Base-by-base conservation (phyloP, 2,329 filamentous ascomycete species). In the Colletotrichum sp. region DNA sequence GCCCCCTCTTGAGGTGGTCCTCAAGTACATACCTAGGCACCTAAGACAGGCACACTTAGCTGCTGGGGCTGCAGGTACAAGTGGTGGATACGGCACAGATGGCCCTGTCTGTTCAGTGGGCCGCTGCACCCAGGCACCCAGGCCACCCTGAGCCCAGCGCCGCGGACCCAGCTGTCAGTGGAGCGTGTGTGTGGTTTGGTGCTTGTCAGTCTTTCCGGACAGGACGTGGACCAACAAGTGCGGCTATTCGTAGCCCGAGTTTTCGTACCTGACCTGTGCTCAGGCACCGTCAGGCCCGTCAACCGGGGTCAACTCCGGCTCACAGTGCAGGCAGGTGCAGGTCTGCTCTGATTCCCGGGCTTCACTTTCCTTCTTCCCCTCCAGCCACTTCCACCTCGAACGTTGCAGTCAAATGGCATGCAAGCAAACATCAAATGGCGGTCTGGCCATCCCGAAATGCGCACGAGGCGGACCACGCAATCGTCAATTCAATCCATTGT, bases 381-480 rank as follows among this genome's bases (percentile, higher is more conserved):
- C 10, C 43, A 21, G 43, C 43, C n/a, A 48, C 43, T 48, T 48
- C 43, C 43, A 48, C 43, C 43, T 48, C 5, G 43, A 21, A 21
- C n/a, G 43, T 21, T 48, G 21, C 43, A 48, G 43, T 21, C 43
- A 48, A 24, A 65, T 28, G 32, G 26, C 24, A 56, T 52, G 34
- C 59, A 48, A 48, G 43, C 43, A 48, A 73, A 36, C 28, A 74
- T 26, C 18, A 72, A 72, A 16, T 67, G 61, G 72, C 72, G 72
- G 72, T 74, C 72, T 67, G 69, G 18, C 18, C 9, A 21, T n/a
- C 12, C 43, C 43, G 30, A 52, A 32, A n/a, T n/a, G 7, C 55
- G 56, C 30, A 71, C 34, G 56, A 73, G 28, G 65, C 59, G n/a
- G 36, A 52, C 30, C 18, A 48, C 12, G 18, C 18, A 48, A n/a